Evolutionary conservation across 768 basidiomycete genomes (phyloP), one percentile per base, ranked within the genome.

Genomic region (Amanita exitialis): DNA sequence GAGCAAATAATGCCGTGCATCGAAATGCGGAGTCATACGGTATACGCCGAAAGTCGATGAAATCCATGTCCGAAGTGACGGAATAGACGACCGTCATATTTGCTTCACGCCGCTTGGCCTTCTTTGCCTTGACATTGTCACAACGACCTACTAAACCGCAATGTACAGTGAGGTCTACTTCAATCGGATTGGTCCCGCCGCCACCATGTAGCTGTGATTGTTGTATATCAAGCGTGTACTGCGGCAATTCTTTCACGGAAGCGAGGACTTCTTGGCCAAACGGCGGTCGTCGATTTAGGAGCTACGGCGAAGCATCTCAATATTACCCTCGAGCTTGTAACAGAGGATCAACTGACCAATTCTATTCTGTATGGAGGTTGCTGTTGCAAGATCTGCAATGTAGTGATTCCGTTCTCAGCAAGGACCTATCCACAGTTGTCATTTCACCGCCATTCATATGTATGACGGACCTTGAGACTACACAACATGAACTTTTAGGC

Each of bases 21-120:
- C 27, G 15, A 13, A 3, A 46, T 7, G 39, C 23, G 50, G 28
- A 38, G n/a, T 62, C 71, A 55, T 57, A 91, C 91, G 76, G 71
- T 39, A 87, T 86, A 18, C 86, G 78, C 27, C 90, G 81, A 61
- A 86, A 92, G 60, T 91, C 88, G 51, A 95, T 64, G 47, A 84
- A 80, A 20, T 77, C 74, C 58, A 79, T 65, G 61, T 91, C 90
- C 1, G 88, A 90, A 0, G 84, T 88, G 35, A 87, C 43, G 3
- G 84, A 83, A 38, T 91, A 64, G n/a, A 92, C 70, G 25, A 77
- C 71, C 0, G 90, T 88, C 73, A 80, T 82, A 54, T 83, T 79
- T 6, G 66, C 63, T 42, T 62, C 63, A n/a, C 68, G 62, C 49
- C 62, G 59, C 56, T 64, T 61, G 58, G 74, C 78, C 57, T 76